phyloP scores from a whole-genome alignment of 805 yeast species.

The Nakazawaea ambrosiae region DNA sequence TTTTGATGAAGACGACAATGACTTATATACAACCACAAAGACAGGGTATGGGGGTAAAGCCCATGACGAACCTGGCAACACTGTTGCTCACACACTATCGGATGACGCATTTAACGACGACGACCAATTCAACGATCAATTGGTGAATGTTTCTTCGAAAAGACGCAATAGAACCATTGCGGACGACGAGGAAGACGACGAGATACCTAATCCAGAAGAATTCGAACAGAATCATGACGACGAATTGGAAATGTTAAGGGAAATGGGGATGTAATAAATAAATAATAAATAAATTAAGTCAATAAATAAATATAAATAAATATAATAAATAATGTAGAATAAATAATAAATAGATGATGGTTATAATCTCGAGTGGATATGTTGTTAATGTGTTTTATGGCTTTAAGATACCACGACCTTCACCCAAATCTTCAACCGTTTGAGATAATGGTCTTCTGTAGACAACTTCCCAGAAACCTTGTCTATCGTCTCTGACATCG shows the following conservation, averaged over 20 bases:
- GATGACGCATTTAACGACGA: constrained; percentile 23
- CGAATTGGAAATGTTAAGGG: constrained; percentile 37
- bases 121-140: constrained; percentile 28
- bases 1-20: constrained; percentile 15
- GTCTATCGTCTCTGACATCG: constrained; percentile 26
- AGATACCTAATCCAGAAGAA: constrained; percentile 15
- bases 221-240: constrained; percentile 28
- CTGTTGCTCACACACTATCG: constrained; percentile 10
- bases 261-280: constrained; percentile 41
- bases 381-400: constrained; percentile 11
- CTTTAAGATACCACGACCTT: constrained; percentile 49
- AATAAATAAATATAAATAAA: constrained; percentile 6
- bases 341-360: constrained; percentile 4
- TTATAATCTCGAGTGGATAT: too few species aligned
- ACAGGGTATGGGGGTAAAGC: neutral
- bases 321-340: constrained; percentile 2
- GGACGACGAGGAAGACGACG: neutral
- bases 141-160: constrained; percentile 5
- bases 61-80: neutral
- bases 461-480: constrained; percentile 74
- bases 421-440: constrained; percentile 71
- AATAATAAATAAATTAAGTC: neutral
- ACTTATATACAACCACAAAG: constrained; percentile 13
- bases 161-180: constrained; percentile 11
- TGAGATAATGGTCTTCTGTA: constrained; percentile 78